Evolutionary conservation across 208 protist species (phyloP).

Genomic region (Crithidia brevicula): DNA sequence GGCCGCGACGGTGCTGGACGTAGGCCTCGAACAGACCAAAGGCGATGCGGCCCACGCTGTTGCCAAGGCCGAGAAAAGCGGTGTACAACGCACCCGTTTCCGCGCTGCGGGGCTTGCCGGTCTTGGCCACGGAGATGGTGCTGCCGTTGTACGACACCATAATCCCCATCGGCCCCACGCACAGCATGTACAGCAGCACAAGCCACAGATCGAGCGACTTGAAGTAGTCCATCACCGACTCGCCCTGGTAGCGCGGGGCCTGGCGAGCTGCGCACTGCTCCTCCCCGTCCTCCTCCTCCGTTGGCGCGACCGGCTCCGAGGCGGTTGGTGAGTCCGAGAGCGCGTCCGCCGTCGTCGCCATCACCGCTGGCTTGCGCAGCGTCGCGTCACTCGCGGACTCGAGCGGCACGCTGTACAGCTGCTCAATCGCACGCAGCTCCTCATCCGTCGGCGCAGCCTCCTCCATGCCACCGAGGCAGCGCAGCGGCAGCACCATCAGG

Average conservation of each 20-base stretch:
- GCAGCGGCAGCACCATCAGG: constrained; percentile 47
- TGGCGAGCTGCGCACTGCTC: constrained; percentile 23
- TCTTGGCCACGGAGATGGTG: constrained; percentile 56
- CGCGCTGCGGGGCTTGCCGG: constrained; percentile 37
- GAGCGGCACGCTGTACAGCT: background rate
- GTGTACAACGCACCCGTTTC: constrained; percentile 48
- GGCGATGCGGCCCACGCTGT: constrained; percentile 49
- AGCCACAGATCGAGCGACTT: constrained; percentile 48
- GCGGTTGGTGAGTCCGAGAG: background rate
- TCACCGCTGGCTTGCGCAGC: background rate
- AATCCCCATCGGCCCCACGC: constrained; percentile 40
- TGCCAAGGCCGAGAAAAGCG: constrained; percentile 57
- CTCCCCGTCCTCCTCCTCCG: constrained; percentile 3
- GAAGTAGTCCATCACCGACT: constrained; percentile 39
- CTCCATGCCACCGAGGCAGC: constrained; percentile 50
- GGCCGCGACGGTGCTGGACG: constrained; percentile 44
- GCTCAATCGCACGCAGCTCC: constrained; percentile 4
- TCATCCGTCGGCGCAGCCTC: constrained; percentile 29
- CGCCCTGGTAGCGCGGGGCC: constrained; percentile 48
- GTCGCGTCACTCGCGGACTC: constrained; percentile 1
- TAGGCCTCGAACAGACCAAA: constrained; percentile 61
- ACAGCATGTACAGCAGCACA: constrained; percentile 47
- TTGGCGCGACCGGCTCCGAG: background rate
- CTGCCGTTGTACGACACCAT: constrained; percentile 58
- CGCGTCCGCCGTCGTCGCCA: background rate